Percentiles rank a stretch among this genome's conserved stretches.
These are phyloP conservation scores for Hypoxylon sp. DNA, from an alignment of 2,329 filamentous ascomycete genomes.

Conservation along the genomic window DNA sequence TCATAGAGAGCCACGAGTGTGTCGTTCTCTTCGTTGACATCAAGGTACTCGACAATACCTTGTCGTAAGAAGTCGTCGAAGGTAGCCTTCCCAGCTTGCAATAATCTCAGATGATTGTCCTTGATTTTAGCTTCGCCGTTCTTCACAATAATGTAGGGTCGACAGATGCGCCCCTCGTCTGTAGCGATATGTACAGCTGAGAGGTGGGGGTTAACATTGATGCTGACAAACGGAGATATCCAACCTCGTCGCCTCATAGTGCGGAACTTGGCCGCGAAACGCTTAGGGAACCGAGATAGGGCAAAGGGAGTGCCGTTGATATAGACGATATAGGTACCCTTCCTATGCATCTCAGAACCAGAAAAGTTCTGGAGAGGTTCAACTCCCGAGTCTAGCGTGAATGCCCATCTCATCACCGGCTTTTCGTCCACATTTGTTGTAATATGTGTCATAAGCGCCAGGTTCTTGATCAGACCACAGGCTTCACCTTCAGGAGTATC, in stretches of 20 bases:
- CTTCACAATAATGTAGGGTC: conserved; percentile 95
- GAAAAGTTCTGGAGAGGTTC: conserved; percentile 78
- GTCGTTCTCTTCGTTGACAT: conserved; percentile 99
- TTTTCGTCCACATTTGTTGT: conserved; percentile 96
- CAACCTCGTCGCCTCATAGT: conserved; percentile 89
- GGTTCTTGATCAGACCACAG: conserved; percentile 96
- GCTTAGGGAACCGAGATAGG: conserved; percentile 86
- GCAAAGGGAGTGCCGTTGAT: conserved; percentile 96
- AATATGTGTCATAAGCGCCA: conserved; percentile 99
- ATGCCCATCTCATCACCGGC: conserved; percentile 88
- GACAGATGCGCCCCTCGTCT: conserved; percentile 95
- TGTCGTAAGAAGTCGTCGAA: conserved; percentile 95
- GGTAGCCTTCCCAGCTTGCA: conserved; percentile 85
- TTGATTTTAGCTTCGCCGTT: conserved; percentile 87
- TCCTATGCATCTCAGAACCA: conserved; percentile 87
- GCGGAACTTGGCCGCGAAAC: conserved; percentile 88
- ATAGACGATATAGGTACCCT: conserved; percentile 90
- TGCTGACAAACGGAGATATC: conserved; percentile 96
- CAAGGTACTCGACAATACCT: conserved; percentile 94
- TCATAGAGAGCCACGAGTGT: conserved; percentile 93
- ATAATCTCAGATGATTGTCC: conserved; percentile 80
- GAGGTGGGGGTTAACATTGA: conserved; percentile 95
- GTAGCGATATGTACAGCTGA: conserved; percentile 94
- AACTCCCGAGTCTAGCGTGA: conserved; percentile 87
- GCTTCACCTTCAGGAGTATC: conserved; percentile 99